Base-by-base conservation (phyloP, 306 rosid genomes). In the Senna siamea region DNA sequence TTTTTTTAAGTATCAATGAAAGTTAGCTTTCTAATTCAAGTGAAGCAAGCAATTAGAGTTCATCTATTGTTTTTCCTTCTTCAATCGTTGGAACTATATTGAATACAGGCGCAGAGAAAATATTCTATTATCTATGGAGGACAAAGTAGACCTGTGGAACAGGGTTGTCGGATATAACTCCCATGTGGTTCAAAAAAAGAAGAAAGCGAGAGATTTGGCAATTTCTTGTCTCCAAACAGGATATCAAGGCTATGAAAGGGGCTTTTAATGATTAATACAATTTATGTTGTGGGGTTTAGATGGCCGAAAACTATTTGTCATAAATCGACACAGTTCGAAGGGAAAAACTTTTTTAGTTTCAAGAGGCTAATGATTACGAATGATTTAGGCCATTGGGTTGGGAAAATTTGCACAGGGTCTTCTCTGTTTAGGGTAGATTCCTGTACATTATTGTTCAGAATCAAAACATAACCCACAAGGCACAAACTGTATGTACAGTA, bases 191-290 rank as follows among this genome's bases (percentile, higher is more conserved):
- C 74, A 50, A 15, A 46, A 73, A 66, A 41, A 71, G 28, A 53
- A 68, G 74, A 38, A 28, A 70, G 41, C 44, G 74, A 66, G 22
- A 26, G 20, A 69, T 17, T 26, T 18, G 53, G 22, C 57, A 61
- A 71, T 62, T 58, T 76, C 43, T 68, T 79, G 85, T 78, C 75
- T 56, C 80, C 73, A 69, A 62, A 72, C 22, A 28, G 50, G 40
- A 62, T 54, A 74, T 58, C 76, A 73, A n/a, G 59, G 41, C 47
- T 17, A 75, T 38, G 32, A 73, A 66, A 59, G 38, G 51, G 50
- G 76, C 54, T 72, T 69, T 70, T 55, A 76, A 87, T 84, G 76
- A 87, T 78, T 72, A 78, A 66, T 50, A 54, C 66, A 78, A 71
- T 44, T 74, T 67, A 9, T 14, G 14, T 11, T 52, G 48, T 69